Conservation (phyloP, 306 rosid genomes). For the Purshia tridentata region DNA sequence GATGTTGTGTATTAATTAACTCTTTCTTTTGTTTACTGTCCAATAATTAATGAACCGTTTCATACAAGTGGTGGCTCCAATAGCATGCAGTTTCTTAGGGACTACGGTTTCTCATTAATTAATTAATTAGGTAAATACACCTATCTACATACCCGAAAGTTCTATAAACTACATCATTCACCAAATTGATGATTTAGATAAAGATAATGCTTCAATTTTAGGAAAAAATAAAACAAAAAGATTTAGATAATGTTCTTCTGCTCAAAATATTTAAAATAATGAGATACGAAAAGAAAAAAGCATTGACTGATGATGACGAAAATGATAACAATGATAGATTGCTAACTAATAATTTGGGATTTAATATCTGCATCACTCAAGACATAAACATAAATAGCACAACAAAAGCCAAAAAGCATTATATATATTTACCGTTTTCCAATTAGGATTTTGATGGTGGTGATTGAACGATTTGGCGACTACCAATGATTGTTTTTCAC, state of each 20-base stretch:
- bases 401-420: no score
- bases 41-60: neutral
- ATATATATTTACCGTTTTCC: no score
- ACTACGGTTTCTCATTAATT: neutral
- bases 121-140: neutral
- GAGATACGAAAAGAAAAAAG: neutral
- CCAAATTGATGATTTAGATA: neutral
- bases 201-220: neutral
- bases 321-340: neutral
- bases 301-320: neutral
- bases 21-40: neutral
- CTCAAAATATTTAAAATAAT: neutral
- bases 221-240: neutral
- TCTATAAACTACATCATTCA: neutral
- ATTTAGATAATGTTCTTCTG: neutral
- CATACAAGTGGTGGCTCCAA: neutral
- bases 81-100: neutral
- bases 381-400: neutral
- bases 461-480: no score
- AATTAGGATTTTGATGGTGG: no score
- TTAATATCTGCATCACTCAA: neutral
- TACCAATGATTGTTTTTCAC: neutral
- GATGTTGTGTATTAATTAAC: no score
- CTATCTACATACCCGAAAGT: neutral
- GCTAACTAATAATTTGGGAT: neutral